These are phyloP conservation scores for Rubus idaeus DNA, from an alignment of 306 rosid genomes.

Conservation along the genomic window DNA sequence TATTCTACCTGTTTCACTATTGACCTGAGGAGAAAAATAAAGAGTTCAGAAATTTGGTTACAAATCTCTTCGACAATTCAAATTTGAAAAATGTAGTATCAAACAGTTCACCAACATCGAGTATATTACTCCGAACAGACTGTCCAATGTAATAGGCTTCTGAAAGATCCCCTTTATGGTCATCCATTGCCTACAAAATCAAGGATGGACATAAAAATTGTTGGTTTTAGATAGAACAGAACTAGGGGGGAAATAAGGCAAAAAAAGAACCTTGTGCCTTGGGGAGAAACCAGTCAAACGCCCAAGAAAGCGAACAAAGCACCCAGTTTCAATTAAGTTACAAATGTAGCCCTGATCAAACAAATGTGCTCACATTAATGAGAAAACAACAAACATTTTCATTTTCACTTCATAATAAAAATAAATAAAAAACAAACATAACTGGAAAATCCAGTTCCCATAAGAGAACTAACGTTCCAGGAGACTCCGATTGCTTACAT, in stretches of 20 bases:
- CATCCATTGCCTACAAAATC: slow-evolving; percentile 64
- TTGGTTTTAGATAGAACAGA: slow-evolving; percentile 2
- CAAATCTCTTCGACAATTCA: slow-evolving; percentile 12
- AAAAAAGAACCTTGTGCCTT: slow-evolving; percentile 58
- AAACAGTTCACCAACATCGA: slow-evolving; percentile 61
- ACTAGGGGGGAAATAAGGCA: background rate
- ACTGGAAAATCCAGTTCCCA: background rate
- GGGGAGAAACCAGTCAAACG: slow-evolving; percentile 90
- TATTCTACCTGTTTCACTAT: slow-evolving; percentile 59
- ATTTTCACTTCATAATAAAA: background rate
- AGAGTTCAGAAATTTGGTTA: background rate
- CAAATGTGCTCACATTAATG: slow-evolving; percentile 22
- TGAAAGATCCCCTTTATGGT: slow-evolving; percentile 54
- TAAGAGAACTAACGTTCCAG: background rate
- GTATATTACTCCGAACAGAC: slow-evolving; percentile 78
- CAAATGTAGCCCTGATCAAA: slow-evolving; percentile 77
- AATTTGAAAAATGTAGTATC: slow-evolving; percentile 10
- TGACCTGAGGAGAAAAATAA: slow-evolving; percentile 47
- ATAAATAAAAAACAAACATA: background rate
- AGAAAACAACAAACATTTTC: slow-evolving; percentile 1
- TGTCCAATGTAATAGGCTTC: slow-evolving; percentile 86
- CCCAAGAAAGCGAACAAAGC: slow-evolving; percentile 95
- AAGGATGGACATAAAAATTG: slow-evolving; percentile 1
- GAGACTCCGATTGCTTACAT: slow-evolving; percentile 48
- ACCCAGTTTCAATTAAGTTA: slow-evolving; percentile 83